Evolutionary conservation across 164 flowering plant species (phyloP).

Genomic region (Magnolia sinica): DNA sequence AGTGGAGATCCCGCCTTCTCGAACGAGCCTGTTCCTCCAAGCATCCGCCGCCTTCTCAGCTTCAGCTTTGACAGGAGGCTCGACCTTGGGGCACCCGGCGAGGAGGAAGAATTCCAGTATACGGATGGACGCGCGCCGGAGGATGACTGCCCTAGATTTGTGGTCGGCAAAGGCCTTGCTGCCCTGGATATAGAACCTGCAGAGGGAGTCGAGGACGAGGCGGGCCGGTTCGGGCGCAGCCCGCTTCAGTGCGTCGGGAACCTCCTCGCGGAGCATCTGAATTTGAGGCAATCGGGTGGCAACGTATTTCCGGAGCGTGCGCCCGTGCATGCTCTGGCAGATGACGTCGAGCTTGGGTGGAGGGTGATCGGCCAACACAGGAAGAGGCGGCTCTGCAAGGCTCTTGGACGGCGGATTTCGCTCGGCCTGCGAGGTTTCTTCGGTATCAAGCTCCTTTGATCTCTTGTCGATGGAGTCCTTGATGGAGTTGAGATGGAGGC

Average conservation of each 20-base stretch:
- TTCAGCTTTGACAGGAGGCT: slow-evolving; percentile 24
- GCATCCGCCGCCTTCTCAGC: slow-evolving; percentile 30
- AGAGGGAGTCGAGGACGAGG: slow-evolving; percentile 43
- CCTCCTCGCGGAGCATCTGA: slow-evolving; percentile 33
- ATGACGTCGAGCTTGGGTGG: slow-evolving; percentile 24
- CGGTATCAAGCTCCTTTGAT: slow-evolving; percentile 2
- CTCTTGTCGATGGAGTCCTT: slow-evolving; percentile 19
- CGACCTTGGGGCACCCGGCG: slow-evolving; percentile 21
- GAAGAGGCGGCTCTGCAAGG: not conserved
- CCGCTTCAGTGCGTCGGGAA: slow-evolving; percentile 39
- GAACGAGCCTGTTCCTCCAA: slow-evolving; percentile 44
- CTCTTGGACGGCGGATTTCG: not conserved
- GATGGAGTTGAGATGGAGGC: slow-evolving; percentile 41
- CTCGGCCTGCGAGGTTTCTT: not conserved
- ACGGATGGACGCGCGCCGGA: slow-evolving; percentile 34
- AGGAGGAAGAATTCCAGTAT: slow-evolving; percentile 36
- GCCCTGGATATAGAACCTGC: slow-evolving; percentile 48
- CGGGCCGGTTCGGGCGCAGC: slow-evolving; percentile 36
- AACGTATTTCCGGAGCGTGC: slow-evolving; percentile 35
- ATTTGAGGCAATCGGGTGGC: slow-evolving; percentile 14
- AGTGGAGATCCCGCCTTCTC: slow-evolving; percentile 41
- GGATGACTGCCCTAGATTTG: slow-evolving; percentile 30
- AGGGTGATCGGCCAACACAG: not conserved
- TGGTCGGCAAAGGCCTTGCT: slow-evolving; percentile 29
- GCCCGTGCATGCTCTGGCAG: slow-evolving; percentile 33